phyloP scores from a whole-genome alignment of 2,329 filamentous ascomycete genomes.

The Monilinia fructigena region DNA sequence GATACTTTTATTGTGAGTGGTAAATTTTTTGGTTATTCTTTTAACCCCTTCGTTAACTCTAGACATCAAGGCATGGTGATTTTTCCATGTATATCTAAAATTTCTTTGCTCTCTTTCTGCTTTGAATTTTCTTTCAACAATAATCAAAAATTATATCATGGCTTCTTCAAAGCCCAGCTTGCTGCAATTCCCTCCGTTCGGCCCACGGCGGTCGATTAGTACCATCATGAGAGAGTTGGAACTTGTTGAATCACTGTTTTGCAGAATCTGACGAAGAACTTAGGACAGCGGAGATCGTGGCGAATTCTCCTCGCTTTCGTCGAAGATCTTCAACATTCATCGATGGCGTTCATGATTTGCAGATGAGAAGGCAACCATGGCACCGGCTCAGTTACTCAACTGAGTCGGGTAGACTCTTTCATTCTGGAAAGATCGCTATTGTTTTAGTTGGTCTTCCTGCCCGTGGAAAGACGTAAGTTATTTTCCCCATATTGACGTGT shows the following conservation, averaged over 20 bases:
- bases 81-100: neutral
- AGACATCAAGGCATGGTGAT: neutral
- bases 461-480: slow-evolving; percentile 82
- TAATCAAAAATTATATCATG: neutral
- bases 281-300: slow-evolving; percentile 81
- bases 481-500: neutral
- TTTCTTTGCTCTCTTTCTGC: neutral
- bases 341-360: slow-evolving; percentile 92
- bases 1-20: slow-evolving; percentile 24
- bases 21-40: neutral
- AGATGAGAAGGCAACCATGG: slow-evolving; percentile 68
- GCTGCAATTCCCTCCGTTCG: neutral
- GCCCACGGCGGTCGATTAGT: neutral
- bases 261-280: slow-evolving; percentile 2
- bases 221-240: neutral
- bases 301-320: slow-evolving; percentile 84
- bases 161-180: neutral
- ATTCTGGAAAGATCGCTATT: slow-evolving; percentile 95
- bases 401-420: slow-evolving; percentile 93
- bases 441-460: slow-evolving; percentile 95
- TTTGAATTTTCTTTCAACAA: neutral
- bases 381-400: slow-evolving; percentile 97
- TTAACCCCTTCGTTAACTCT: slow-evolving; percentile 4
- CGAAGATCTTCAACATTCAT: slow-evolving; percentile 95
- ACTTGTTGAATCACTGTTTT: neutral